phyloP scores from a whole-genome alignment of 1,139 yeast genomes.

The Geotrichum reessii region DNA sequence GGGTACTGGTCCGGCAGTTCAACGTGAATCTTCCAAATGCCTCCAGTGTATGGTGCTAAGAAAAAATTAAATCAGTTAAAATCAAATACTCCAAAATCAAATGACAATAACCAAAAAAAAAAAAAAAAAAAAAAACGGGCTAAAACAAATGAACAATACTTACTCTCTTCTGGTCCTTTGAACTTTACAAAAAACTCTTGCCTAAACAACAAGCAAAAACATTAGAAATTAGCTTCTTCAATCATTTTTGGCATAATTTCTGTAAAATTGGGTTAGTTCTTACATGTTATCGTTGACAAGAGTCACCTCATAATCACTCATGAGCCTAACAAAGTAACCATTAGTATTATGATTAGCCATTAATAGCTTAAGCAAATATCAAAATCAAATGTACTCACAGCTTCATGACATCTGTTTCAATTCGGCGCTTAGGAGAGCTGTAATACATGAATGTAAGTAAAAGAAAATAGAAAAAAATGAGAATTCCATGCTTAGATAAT shows the following conservation, averaged over 20 bases:
- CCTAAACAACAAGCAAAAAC: constrained; percentile 22
- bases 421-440: constrained; percentile 78
- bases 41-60: constrained; percentile 75
- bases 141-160: no score
- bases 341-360: not conserved
- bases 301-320: constrained; percentile 90
- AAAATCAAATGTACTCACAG: constrained; percentile 43
- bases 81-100: not conserved
- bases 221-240: no score
- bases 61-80: not conserved
- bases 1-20: constrained; percentile 96
- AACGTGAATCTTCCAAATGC: constrained; percentile 86
- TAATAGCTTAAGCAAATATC: not conserved
- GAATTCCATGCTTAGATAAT: not conserved
- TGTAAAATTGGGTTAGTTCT: constrained; percentile 7
- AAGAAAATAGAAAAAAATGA: not conserved
- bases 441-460: no score
- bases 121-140: not conserved
- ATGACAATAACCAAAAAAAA: not conserved
- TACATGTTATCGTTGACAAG: constrained; percentile 75
- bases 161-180: constrained; percentile 76
- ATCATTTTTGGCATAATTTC: no score
- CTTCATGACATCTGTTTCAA: constrained; percentile 96
- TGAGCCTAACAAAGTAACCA: constrained; percentile 42
- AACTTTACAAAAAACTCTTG: constrained; percentile 86